These are phyloP conservation scores for Komagataella kurtzmanii DNA, from an alignment of 805 yeast genomes.

Conservation along the genomic window DNA sequence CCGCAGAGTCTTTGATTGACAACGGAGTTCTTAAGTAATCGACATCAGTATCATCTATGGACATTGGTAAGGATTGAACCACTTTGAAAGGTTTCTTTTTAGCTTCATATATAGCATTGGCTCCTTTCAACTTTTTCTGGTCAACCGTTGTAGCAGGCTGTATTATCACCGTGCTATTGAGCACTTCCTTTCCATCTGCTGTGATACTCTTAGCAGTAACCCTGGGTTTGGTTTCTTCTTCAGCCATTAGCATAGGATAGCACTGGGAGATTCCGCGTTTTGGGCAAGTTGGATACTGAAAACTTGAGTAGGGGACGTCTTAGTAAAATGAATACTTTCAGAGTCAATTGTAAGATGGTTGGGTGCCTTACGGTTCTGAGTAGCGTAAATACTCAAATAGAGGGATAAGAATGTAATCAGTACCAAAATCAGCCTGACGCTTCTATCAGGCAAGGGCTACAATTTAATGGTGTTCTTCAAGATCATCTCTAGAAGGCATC, in stretches of 20 bases:
- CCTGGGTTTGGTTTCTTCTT: conserved; percentile 6
- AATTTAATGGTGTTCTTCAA: no score
- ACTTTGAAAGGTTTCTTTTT: conserved; percentile 44
- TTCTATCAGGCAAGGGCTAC: no score
- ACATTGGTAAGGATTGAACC: conserved; percentile 54
- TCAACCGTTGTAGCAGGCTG: conserved; percentile 17
- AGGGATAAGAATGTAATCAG: no score
- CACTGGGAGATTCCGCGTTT: background rate
- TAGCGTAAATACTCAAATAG: no score
- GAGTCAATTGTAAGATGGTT: background rate
- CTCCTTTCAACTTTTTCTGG: background rate
- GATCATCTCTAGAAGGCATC: background rate
- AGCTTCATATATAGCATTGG: conserved; percentile 15
- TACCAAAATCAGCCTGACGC: no score
- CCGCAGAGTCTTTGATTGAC: conserved; percentile 60
- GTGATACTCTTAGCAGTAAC: conserved; percentile 8
- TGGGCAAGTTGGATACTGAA: background rate
- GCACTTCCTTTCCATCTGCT: background rate
- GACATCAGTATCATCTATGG: conserved; percentile 50
- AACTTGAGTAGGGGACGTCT: background rate
- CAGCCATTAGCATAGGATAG: background rate
- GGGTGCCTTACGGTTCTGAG: no score
- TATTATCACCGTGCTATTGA: conserved; percentile 9
- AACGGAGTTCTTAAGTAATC: conserved; percentile 51
- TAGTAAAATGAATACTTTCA: background rate